phyloP scores from a whole-genome alignment of 768 basidiomycete genomes.

The Gymnopilus dilepis region DNA sequence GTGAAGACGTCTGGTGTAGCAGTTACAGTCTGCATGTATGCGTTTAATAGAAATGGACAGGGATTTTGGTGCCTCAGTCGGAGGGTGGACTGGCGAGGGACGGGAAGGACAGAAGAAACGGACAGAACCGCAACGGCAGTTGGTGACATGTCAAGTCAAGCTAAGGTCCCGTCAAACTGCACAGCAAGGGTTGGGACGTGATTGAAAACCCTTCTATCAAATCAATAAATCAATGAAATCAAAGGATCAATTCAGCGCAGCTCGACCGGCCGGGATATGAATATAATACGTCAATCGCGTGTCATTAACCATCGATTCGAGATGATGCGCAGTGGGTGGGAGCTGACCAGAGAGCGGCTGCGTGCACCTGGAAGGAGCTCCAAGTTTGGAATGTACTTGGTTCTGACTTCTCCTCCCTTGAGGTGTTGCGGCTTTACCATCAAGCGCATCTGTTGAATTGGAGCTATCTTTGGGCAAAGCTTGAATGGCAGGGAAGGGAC shows the following conservation, averaged over 20 bases:
- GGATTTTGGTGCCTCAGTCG: not conserved
- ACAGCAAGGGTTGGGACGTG: constrained; percentile 25
- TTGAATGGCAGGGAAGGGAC: not conserved
- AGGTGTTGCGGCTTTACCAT: not conserved
- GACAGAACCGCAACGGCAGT: not conserved
- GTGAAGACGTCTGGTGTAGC: not conserved
- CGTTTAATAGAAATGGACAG: not conserved
- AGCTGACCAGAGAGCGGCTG: not conserved
- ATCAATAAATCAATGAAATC: not conserved
- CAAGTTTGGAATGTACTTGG: too few species aligned
- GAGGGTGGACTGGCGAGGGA: not conserved
- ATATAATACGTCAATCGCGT: constrained; percentile 1
- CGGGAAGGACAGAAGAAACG: too few species aligned
- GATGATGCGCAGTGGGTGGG: not conserved
- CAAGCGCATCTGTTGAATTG: constrained; percentile 13
- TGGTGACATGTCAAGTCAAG: constrained; percentile 3
- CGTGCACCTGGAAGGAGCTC: too few species aligned
- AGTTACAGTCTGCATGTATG: not conserved
- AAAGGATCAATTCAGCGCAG: not conserved
- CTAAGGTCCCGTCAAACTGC: constrained; percentile 20
- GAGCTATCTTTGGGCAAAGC: not conserved
- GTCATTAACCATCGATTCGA: not conserved
- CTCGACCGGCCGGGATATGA: not conserved
- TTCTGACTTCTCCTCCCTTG: not conserved
- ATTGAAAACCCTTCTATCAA: constrained; percentile 9